Evolutionary conservation across 2,329 filamentous ascomycete genomes (phyloP).

Genomic region (Catunica adiposa): DNA sequence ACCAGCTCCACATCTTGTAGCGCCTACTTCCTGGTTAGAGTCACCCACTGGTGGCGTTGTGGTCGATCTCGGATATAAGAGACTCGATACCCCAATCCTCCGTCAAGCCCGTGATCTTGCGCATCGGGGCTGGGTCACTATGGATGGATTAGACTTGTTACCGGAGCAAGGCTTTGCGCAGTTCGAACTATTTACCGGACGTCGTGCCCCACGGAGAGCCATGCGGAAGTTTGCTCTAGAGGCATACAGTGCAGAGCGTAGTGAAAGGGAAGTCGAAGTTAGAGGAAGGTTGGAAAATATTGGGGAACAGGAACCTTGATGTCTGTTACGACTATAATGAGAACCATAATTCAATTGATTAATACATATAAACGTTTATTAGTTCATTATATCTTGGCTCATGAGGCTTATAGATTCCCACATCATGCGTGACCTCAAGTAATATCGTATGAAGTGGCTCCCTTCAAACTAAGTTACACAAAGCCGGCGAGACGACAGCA

Average conservation of each 20-base stretch:
- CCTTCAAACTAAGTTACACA: no score
- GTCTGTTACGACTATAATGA: no score
- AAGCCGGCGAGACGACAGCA: no score
- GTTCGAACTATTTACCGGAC: slow-evolving; percentile 65
- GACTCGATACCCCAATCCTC: slow-evolving; percentile 53
- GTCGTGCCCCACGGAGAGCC: slow-evolving; percentile 32
- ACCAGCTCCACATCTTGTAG: slow-evolving; percentile 51
- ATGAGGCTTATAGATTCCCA: no score
- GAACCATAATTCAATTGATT: no score
- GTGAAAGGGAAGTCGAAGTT: slow-evolving; percentile 25
- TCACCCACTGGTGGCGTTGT: slow-evolving; percentile 62
- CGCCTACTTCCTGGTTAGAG: slow-evolving; percentile 52
- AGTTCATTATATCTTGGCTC: no score
- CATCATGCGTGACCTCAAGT: no score
- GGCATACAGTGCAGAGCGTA: slow-evolving; percentile 28
- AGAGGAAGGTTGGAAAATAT: slow-evolving; percentile 26
- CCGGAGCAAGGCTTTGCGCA: slow-evolving; percentile 69
- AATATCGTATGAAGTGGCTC: no score
- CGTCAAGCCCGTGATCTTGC: slow-evolving; percentile 46
- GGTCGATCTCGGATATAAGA: slow-evolving; percentile 59
- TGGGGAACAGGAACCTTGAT: slow-evolving; percentile 23
- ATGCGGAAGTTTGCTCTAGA: slow-evolving; percentile 51
- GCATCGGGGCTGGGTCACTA: slow-evolving; percentile 51
- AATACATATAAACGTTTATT: no score
- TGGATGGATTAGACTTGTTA: slow-evolving; percentile 60